These are phyloP conservation scores for Phytophthora capsici DNA, from an alignment of 352 stramenopile genomes.

Conservation along the genomic window DNA sequence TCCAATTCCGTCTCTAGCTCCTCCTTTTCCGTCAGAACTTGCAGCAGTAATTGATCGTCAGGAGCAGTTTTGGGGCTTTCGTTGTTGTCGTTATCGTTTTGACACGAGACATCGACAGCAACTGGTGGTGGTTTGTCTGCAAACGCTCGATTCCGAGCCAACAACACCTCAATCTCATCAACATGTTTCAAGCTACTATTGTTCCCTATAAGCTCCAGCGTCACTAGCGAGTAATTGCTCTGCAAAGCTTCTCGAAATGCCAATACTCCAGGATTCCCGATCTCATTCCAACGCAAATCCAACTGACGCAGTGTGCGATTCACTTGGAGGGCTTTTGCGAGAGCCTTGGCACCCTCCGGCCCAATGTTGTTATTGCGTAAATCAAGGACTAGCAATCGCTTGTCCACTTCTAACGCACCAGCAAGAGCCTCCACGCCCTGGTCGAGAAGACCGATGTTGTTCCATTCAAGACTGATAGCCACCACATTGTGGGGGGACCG, in stretches of 20 bases:
- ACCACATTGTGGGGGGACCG: constrained; percentile 58
- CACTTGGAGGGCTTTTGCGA: constrained; percentile 58
- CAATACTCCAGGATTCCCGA: constrained; percentile 74
- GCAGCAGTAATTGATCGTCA: constrained; percentile 64
- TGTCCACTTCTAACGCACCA: constrained; percentile 66
- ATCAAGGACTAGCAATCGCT: constrained; percentile 68
- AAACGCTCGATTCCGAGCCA: constrained; percentile 67
- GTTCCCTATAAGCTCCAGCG: constrained; percentile 77
- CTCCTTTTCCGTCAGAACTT: constrained; percentile 77
- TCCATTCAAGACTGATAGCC: constrained; percentile 82
- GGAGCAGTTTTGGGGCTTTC: constrained; percentile 7
- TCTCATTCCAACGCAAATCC: constrained; percentile 85
- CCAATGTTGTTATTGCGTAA: constrained; percentile 89
- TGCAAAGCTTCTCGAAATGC: constrained; percentile 80
- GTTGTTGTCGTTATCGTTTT: constrained; percentile 34
- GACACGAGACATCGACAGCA: constrained; percentile 33
- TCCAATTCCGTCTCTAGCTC: constrained; percentile 49
- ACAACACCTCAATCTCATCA: constrained; percentile 66
- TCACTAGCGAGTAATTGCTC: constrained; percentile 65
- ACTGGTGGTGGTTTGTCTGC: constrained; percentile 17
- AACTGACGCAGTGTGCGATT: constrained; percentile 78
- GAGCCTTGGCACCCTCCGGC: constrained; percentile 65
- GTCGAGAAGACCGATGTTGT: constrained; percentile 82
- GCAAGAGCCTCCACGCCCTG: constrained; percentile 73
- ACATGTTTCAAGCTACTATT: constrained; percentile 77